Evolutionary conservation across 2,329 filamentous ascomycete genomes (phyloP).

Genomic region (Waltergamsia citrina): DNA sequence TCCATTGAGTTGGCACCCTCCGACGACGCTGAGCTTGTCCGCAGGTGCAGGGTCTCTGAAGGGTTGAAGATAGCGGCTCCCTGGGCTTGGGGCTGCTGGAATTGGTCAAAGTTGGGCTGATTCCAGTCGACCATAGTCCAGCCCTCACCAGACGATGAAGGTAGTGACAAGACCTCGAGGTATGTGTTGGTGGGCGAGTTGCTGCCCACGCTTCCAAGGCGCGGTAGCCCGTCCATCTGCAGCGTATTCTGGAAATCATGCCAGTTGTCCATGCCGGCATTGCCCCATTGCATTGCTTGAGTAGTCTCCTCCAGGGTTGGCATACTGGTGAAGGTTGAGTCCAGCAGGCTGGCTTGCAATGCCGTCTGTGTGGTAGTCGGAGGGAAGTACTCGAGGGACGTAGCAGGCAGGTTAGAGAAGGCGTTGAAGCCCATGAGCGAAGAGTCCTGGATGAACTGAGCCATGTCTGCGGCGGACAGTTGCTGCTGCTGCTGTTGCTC

Average conservation of each 20-base stretch:
- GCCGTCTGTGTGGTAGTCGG: slow-evolving; percentile 50
- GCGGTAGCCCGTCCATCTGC: slow-evolving; percentile 40
- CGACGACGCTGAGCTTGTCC: slow-evolving; percentile 79
- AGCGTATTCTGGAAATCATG: slow-evolving; percentile 62
- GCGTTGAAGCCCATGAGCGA: slow-evolving; percentile 47
- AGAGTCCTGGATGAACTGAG: slow-evolving; percentile 47
- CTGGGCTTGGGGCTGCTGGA: slow-evolving; percentile 36
- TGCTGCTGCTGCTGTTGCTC: slow-evolving; percentile 17
- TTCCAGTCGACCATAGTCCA: slow-evolving; percentile 77
- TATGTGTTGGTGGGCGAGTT: slow-evolving; percentile 45
- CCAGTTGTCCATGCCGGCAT: slow-evolving; percentile 60
- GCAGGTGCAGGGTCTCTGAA: slow-evolving; percentile 78
- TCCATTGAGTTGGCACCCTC: slow-evolving; percentile 58
- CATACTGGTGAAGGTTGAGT: slow-evolving; percentile 51
- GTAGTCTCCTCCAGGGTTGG: slow-evolving; percentile 45
- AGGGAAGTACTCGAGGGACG: slow-evolving; percentile 51
- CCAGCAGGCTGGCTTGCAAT: slow-evolving; percentile 53
- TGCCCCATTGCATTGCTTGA: slow-evolving; percentile 50
- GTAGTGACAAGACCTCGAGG: slow-evolving; percentile 76
- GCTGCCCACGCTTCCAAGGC: slow-evolving; percentile 32
- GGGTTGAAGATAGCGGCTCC: slow-evolving; percentile 79
- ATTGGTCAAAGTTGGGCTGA: slow-evolving; percentile 58
- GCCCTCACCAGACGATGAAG: slow-evolving; percentile 73
- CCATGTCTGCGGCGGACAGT: slow-evolving; percentile 33
- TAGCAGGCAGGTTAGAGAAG: slow-evolving; percentile 43